phyloP scores from a whole-genome alignment of 2,329 filamentous ascomycete species.

The Colletotrichum kahawae region DNA sequence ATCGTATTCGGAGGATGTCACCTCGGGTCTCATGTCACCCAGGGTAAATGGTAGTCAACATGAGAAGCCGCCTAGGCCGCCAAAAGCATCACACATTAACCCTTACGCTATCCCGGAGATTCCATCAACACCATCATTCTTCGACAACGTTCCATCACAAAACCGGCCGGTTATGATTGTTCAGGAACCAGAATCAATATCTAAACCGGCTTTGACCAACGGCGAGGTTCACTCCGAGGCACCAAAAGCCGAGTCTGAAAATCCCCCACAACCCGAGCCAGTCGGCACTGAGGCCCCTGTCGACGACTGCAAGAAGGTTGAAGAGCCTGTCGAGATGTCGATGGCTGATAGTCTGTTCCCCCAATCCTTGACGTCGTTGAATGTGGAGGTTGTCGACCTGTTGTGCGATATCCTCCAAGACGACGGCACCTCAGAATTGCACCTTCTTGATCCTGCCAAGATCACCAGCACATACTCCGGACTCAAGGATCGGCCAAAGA shows the following conservation, averaged over 20 bases:
- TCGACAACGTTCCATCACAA: constrained; percentile 39
- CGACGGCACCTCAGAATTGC: constrained; percentile 57
- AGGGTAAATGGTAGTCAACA: constrained; percentile 32
- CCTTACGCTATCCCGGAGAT: constrained; percentile 37
- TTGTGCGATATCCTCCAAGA: constrained; percentile 65
- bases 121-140: constrained; percentile 40
- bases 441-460: constrained; percentile 43
- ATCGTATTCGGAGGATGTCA: constrained; percentile 32
- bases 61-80: constrained; percentile 39
- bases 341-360: constrained; percentile 49
- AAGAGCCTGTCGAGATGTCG: constrained; percentile 25
- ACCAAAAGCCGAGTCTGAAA: background rate
- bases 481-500: constrained; percentile 22
- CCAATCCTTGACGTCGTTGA: constrained; percentile 60
- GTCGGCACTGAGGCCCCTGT: background rate
- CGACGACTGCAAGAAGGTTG: background rate
- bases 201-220: background rate
- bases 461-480: constrained; percentile 13
- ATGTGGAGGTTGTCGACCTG: constrained; percentile 62
- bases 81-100: constrained; percentile 31
- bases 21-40: constrained; percentile 33
- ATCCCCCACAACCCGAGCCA: background rate
- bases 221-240: background rate
- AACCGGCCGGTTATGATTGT: constrained; percentile 3
- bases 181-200: constrained; percentile 11